These are phyloP conservation scores for Dipteronia dyeriana DNA, from an alignment of 345 rosid genomes.

Conservation along the genomic window DNA sequence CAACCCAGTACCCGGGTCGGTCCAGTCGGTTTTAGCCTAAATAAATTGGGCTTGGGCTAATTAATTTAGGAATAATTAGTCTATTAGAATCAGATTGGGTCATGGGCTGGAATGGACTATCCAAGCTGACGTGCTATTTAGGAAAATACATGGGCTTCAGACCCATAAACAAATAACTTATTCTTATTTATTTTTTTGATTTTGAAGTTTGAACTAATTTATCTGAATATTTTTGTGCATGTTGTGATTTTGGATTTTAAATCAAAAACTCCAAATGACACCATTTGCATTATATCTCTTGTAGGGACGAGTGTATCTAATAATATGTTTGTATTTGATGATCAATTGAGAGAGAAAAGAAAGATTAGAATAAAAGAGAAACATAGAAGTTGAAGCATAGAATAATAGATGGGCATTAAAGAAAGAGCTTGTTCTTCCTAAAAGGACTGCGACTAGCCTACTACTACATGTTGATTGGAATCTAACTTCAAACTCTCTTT, in stretches of 20 bases:
- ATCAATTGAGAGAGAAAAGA: conserved; percentile 4
- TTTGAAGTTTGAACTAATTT: not conserved
- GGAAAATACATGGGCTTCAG: not conserved
- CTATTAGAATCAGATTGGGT: no score
- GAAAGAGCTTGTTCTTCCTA: conserved; percentile 14
- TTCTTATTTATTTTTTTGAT: no score
- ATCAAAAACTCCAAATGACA: no score
- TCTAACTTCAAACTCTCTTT: conserved; percentile 6
- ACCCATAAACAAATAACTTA: not conserved
- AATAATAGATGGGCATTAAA: not conserved
- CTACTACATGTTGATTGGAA: not conserved
- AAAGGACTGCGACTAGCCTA: not conserved
- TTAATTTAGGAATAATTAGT: no score
- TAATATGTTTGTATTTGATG: conserved; percentile 13
- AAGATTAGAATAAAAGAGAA: not conserved
- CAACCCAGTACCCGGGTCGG: not conserved
- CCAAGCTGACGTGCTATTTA: no score
- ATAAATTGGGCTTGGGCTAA: no score
- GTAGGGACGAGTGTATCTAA: not conserved
- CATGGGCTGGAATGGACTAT: no score
- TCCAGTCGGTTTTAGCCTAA: not conserved
- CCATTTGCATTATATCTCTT: no score
- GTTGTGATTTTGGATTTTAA: no score
- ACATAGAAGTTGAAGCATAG: conserved; percentile 12
- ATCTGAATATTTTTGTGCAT: no score